Evolutionary conservation across 2,329 filamentous ascomycete genomes (phyloP).

Genomic region (Catunica adiposa): DNA sequence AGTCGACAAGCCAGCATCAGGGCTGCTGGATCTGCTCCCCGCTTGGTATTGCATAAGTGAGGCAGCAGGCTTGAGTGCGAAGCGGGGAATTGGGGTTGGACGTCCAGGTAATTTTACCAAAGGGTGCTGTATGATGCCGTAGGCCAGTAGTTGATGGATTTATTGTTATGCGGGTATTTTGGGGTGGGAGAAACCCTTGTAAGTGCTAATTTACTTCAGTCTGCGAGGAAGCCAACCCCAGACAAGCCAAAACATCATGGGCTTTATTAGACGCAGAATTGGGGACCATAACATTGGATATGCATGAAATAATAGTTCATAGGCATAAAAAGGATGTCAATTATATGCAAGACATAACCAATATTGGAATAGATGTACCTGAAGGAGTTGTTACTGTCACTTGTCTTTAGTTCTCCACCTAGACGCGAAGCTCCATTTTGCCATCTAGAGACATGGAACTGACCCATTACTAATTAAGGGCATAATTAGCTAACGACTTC

Average conservation of each 20-base stretch:
- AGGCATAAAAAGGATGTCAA: background rate
- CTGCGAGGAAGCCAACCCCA: background rate
- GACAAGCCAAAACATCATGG: background rate
- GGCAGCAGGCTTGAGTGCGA: too few species aligned
- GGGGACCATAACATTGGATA: background rate
- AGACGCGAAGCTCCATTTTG: too few species aligned
- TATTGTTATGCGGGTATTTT: background rate
- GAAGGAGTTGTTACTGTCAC: background rate
- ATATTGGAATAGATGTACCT: background rate
- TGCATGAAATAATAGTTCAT: background rate
- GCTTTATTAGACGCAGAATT: background rate
- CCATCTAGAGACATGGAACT: too few species aligned
- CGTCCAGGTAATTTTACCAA: background rate
- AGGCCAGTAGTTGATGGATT: background rate
- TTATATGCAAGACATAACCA: background rate
- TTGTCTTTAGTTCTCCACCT: too few species aligned
- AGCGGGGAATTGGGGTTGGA: background rate
- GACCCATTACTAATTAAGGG: too few species aligned
- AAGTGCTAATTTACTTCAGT: background rate
- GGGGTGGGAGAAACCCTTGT: background rate
- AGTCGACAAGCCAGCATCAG: background rate
- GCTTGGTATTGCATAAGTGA: too few species aligned
- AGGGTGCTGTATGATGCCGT: background rate
- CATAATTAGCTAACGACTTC: too few species aligned
- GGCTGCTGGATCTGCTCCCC: background rate